phyloP scores from a whole-genome alignment of 2,329 filamentous ascomycete genomes.

The Xylariaceae sp. region DNA sequence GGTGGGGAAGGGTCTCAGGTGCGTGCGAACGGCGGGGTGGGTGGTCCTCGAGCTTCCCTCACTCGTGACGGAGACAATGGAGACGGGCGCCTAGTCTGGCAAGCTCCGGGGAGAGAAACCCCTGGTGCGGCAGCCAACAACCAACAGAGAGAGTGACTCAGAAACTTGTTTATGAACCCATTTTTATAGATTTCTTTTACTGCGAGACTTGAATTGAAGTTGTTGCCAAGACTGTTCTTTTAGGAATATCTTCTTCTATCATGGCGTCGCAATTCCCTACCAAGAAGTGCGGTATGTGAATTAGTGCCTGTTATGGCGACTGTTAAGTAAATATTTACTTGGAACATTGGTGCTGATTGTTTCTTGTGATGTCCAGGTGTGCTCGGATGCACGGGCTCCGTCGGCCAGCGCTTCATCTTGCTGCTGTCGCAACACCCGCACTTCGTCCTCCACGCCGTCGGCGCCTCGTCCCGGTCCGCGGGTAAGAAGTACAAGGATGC shows the following conservation, averaged over 20 bases:
- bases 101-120: neutral
- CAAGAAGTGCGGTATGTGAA: conserved; percentile 53
- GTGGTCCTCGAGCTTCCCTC: neutral
- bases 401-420: conserved; percentile 92
- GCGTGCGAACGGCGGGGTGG: conserved; percentile 19
- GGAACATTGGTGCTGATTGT: too few relatives aligned
- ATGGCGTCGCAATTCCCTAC: conserved; percentile 42
- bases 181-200: neutral
- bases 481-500: conserved; percentile 95
- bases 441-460: conserved; percentile 81
- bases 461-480: conserved; percentile 81
- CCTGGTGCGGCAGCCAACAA: too few relatives aligned
- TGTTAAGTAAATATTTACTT: too few relatives aligned
- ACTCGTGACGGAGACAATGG: too few relatives aligned
- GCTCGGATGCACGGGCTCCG: conserved; percentile 86
- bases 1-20: conserved; percentile 18
- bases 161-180: too few relatives aligned
- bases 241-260: neutral
- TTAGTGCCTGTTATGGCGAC: too few relatives aligned
- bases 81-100: neutral
- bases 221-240: neutral
- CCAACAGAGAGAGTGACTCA: too few relatives aligned
- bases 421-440: conserved; percentile 82
- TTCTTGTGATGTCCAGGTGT: conserved; percentile 45
- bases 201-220: neutral